A percentile compares a stretch with the other conserved stretches of the same genome.
These are phyloP conservation scores for Rutidosis leptorrhynchoides DNA, from an alignment of 129 eudicot genomes.

Conservation along the genomic window DNA sequence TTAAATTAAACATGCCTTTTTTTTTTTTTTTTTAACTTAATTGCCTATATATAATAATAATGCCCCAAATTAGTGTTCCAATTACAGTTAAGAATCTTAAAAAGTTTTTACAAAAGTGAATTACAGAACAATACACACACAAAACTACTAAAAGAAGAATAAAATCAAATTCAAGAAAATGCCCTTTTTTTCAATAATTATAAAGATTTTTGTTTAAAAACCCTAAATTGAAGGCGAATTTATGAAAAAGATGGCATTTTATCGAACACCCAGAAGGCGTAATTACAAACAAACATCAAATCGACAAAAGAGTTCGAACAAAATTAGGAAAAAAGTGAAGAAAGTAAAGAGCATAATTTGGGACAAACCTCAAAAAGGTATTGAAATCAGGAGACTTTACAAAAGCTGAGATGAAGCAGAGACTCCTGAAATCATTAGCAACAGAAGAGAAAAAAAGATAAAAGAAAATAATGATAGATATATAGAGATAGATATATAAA, in stretches of 20 bases:
- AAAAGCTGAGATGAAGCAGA: slow-evolving; percentile 35
- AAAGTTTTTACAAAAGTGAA: slow-evolving; percentile 1
- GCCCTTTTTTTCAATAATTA: not conserved
- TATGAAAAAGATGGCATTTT: slow-evolving; percentile 7
- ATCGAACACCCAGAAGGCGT: slow-evolving; percentile 26
- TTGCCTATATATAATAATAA: slow-evolving; percentile 6
- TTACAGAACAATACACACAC: not conserved
- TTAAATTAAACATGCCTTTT: slow-evolving; percentile 6
- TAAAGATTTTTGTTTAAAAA: not conserved
- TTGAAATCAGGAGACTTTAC: slow-evolving; percentile 8
- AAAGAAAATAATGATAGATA: not conserved
- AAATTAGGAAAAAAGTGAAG: not conserved
- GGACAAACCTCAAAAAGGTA: slow-evolving; percentile 20
- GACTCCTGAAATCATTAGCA: slow-evolving; percentile 42
- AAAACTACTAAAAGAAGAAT: slow-evolving; percentile 19
- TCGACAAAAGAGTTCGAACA: slow-evolving; percentile 12
- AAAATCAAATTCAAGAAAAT: not conserved
- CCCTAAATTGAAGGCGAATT: slow-evolving; percentile 1
- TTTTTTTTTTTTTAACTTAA: not conserved
- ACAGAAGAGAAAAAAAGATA: too few species aligned
- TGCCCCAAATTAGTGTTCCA: slow-evolving; percentile 21
- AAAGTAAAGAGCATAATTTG: slow-evolving; percentile 27
- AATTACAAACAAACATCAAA: not conserved
- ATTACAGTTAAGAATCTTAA: not conserved
- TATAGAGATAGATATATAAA: not conserved